Conservation (phyloP, 495 filamentous ascomycete genomes). For the Aspergillus steynii region DNA sequence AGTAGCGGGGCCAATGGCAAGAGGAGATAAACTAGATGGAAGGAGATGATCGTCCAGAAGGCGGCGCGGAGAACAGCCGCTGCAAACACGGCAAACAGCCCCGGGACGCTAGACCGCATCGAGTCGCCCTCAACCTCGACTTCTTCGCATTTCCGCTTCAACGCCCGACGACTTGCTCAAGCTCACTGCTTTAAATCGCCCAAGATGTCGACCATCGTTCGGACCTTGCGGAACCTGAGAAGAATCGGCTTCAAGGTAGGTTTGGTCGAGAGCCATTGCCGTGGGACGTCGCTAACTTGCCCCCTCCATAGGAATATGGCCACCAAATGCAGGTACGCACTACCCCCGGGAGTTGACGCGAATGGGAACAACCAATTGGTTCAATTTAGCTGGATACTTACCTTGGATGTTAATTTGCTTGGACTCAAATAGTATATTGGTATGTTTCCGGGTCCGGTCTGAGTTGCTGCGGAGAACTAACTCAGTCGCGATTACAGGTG, state of each 20-base stretch:
- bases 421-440: slow-evolving; percentile 61
- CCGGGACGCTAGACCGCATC: slow-evolving; percentile 27
- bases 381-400: slow-evolving; percentile 23
- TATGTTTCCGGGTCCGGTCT: slow-evolving; percentile 31
- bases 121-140: slow-evolving; percentile 18
- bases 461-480: slow-evolving; percentile 26
- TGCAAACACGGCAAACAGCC: slow-evolving; percentile 46
- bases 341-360: slow-evolving; percentile 14
- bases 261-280: slow-evolving; percentile 4
- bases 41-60: neutral
- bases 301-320: slow-evolving; percentile 66
- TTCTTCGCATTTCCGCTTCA: slow-evolving; percentile 14
- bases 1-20: neutral
- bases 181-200: slow-evolving; percentile 26
- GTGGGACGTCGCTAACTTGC: slow-evolving; percentile 29
- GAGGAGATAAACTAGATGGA: neutral
- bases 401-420: slow-evolving; percentile 11
- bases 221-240: slow-evolving; percentile 83
- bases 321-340: slow-evolving; percentile 86
- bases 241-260: slow-evolving; percentile 83
- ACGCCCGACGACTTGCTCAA: slow-evolving; percentile 15
- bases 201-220: slow-evolving; percentile 87
- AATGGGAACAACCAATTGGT: slow-evolving; percentile 12
- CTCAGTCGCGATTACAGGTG: slow-evolving; percentile 58
- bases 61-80: slow-evolving; percentile 6